phyloP scores from a whole-genome alignment of 2,329 filamentous ascomycete genomes.

The Ophiocordyceps camponoti-leonardi region DNA sequence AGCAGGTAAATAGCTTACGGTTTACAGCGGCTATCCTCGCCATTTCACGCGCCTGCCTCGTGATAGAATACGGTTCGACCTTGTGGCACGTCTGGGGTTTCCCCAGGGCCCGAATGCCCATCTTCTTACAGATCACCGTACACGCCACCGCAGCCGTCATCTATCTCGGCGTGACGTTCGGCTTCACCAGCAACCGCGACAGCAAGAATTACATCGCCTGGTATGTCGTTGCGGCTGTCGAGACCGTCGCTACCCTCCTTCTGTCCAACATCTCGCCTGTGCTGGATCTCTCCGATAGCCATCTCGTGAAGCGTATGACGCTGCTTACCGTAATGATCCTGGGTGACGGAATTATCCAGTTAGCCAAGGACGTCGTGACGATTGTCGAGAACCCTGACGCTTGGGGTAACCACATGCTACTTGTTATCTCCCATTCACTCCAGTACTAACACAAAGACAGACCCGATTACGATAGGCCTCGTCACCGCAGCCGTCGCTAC shows the following conservation, averaged over 20 bases:
- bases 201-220: conserved; percentile 22
- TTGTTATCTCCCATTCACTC: too few relatives aligned
- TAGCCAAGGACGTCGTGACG: conserved; percentile 32
- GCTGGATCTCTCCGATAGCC: conserved; percentile 43
- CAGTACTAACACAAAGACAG: conserved; percentile 6
- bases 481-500: conserved; percentile 20
- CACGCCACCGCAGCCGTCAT: conserved; percentile 17
- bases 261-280: conserved; percentile 37
- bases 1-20: too few relatives aligned
- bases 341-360: conserved; percentile 46
- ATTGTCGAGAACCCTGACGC: conserved; percentile 23
- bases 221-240: conserved; percentile 36
- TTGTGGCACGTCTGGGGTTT: conserved; percentile 24
- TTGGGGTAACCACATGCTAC: too few relatives aligned
- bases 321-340: conserved; percentile 49
- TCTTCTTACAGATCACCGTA: conserved; percentile 17
- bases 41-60: conserved; percentile 33
- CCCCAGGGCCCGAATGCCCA: conserved; percentile 16
- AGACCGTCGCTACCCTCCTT: conserved; percentile 31
- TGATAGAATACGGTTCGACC: conserved; percentile 33
- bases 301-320: conserved; percentile 45
- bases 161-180: conserved; percentile 24
- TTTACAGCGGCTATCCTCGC: conserved; percentile 27
- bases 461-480: conserved; percentile 20
- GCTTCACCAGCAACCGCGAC: conserved; percentile 14